A percentile compares a stretch with the other conserved stretches of the same genome.
Conservation (phyloP, 768 basidiomycete species). For the Rhodotorula graminis region DNA sequence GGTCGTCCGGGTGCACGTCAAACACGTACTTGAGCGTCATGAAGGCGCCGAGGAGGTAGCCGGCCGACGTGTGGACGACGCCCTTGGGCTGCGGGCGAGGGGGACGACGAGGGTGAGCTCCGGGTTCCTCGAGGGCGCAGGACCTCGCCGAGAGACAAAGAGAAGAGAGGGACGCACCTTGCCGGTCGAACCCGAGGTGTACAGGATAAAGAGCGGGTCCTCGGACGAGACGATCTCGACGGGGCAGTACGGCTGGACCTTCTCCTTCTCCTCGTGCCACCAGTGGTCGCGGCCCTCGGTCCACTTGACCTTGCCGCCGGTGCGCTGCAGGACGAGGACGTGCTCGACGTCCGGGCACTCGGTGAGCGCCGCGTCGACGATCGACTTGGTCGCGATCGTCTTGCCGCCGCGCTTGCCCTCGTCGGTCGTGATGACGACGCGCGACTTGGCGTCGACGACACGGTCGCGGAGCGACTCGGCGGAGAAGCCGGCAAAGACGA, state of each 20-base stretch:
- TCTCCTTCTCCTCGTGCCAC: conserved; percentile 90
- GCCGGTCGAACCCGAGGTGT: conserved; percentile 52
- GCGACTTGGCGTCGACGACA: conserved; percentile 76
- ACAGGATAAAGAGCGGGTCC: conserved; percentile 97
- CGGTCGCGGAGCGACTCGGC: conserved; percentile 91
- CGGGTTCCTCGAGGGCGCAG: conserved; percentile 71
- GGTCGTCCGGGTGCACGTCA: conserved; percentile 93
- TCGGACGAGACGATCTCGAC: conserved; percentile 83
- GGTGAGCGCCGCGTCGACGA: conserved; percentile 85
- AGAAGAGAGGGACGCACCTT: conserved; percentile 13
- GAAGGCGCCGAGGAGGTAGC: conserved; percentile 83
- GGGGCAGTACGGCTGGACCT: conserved; percentile 81
- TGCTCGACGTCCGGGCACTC: conserved; percentile 81
- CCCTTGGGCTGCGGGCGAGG: conserved; percentile 66
- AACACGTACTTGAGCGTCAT: conserved; percentile 96
- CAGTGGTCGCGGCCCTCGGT: conserved; percentile 79
- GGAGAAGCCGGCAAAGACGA: conserved; percentile 95
- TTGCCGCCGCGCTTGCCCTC: conserved; percentile 93
- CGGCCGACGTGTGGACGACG: conserved; percentile 61
- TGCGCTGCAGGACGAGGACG: conserved; percentile 80
- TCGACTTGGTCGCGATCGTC: conserved; percentile 85
- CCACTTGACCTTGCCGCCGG: conserved; percentile 76
- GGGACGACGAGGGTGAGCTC: too few species aligned
- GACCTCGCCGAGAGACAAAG: too few species aligned
- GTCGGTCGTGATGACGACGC: conserved; percentile 91